Evolutionary conservation across 495 filamentous ascomycete genomes (phyloP), one percentile per base, ranked within the genome.

Genomic region (Xylaria grammica): DNA sequence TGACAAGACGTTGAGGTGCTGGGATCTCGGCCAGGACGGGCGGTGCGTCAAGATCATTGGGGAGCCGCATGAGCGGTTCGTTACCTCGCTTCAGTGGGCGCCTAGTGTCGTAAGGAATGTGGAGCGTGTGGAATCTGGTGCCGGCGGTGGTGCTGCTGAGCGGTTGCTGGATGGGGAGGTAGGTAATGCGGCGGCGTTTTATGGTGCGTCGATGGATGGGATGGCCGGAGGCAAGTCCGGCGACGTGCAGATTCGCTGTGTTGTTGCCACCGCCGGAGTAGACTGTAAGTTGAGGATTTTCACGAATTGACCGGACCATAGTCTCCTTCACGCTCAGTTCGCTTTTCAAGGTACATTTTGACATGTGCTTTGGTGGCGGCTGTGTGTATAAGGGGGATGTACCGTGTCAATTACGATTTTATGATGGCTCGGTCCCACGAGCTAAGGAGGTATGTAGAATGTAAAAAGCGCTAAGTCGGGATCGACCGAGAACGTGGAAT

Each of bases 1-100:
- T 67, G 91, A 94, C 69, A 92, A 91, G 74, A 91, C 89, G 32
- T 79, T 94, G 30, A 79, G 91, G 32, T 93, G 91, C 78, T 94
- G 91, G 91, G 91, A 94, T 77, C 77, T 94, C 8, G 81, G 81
- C 24, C 91, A 94, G 70, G 90, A 93, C 72, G 87, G 88, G 32
- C 88, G 89, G 67, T 88, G 90, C 60, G 91, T 93, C 24, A 90
- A 90, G 75, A 88, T 85, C 5, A 69, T 92, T 11, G 81, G 86
- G 45, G 86, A 90, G 67, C 87, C 86, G 6, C 91, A 93, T 74
- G 86, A 78, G 13, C 89, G 90, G 72, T 94, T 94, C 68, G 82
- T 93, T 32, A 90, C 80, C 66, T 90, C 89, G 70, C 78, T 94
- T 29, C 72, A 89, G 52, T 94, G 91, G 91, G 91, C 90, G 29